Evolutionary conservation across 179 eudicot species (phyloP), one percentile per base, ranked within the genome.

Genomic region (Sideroxylon spinosum): DNA sequence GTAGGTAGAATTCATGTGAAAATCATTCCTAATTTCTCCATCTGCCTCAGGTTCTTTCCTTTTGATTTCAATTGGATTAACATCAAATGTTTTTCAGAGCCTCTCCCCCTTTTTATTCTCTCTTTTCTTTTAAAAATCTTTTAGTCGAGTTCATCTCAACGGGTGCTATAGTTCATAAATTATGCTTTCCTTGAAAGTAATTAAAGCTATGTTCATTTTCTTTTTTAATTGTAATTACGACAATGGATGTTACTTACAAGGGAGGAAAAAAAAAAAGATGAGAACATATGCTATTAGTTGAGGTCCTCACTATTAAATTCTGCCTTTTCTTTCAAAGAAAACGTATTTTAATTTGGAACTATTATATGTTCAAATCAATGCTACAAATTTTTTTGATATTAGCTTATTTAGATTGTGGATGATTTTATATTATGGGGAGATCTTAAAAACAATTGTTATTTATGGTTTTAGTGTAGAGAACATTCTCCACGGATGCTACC

Each of bases 401-500:
- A n/a, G 63, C 25, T 59, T 37, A 20, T 59, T 0, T 25, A 25
- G 25, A 10, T 25, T 9, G 0, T 66, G 70, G 16, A 32, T 28
- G 46, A 66, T 66, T 64, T 2, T 29, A 32, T 32, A 66, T 7
- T 6, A 32, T 16, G 9, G 23, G 17, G n/a, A 3, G n/a, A 3
- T n/a, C 6, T 28, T 69, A 32, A 52, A 20, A 52, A 20, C 22
- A 9, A 6, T 48, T 44, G 16, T 25, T 50, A 49, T 53, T 23
- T 26, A 52, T 60, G 17, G 16, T 67, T 11, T 20, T 71, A 70
- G 71, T 3, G 46, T 8, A 32, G 68, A 17, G 78, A 68, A 14
- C 48, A 17, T 72, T 81, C 49, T 76, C 46, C 66, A 60, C 80
- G 78, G 81, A 75, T 62, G 37, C 79, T 66, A 56, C 44, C 44